phyloP scores from a whole-genome alignment of 2,329 filamentous ascomycete genomes.

The Endoconidiophora laricicola region DNA sequence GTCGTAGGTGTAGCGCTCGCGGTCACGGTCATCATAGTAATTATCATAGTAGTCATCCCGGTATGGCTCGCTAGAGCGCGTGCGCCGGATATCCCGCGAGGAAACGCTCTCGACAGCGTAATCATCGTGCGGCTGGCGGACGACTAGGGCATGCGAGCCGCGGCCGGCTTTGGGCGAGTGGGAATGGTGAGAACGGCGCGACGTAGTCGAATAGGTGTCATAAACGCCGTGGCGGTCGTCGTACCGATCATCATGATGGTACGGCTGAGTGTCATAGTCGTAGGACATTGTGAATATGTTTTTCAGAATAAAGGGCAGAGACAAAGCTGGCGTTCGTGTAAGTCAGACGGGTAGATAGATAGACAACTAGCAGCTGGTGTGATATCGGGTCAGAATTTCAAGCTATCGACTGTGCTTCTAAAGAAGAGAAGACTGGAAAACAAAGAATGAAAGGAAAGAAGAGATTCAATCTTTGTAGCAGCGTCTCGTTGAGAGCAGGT shows the following conservation, averaged over 20 bases:
- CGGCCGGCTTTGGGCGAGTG: neutral
- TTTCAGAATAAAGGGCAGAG: neutral
- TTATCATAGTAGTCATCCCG: slow-evolving; percentile 38
- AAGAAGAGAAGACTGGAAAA: too few species aligned
- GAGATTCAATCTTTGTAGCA: too few species aligned
- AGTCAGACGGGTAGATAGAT: neutral
- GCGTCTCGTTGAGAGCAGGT: too few species aligned
- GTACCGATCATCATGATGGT: slow-evolving; percentile 17
- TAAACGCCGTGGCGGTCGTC: slow-evolving; percentile 7
- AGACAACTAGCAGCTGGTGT: neutral
- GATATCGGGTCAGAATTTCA: neutral
- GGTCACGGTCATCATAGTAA: slow-evolving; percentile 30
- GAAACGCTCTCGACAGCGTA: slow-evolving; percentile 3
- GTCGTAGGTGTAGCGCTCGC: slow-evolving; percentile 34
- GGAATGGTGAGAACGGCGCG: neutral
- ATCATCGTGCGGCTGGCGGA: slow-evolving; percentile 12
- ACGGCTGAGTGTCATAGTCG: slow-evolving; percentile 28
- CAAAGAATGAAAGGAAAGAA: too few species aligned
- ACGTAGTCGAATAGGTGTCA: slow-evolving; percentile 7
- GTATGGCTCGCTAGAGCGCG: slow-evolving; percentile 42
- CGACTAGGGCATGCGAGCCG: slow-evolving; percentile 2
- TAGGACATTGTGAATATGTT: slow-evolving; percentile 28
- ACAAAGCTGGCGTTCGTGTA: neutral
- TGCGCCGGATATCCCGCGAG: slow-evolving; percentile 36
- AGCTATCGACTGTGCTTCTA: too few species aligned